Conservation (phyloP, 2,329 filamentous ascomycete genomes). For the Exutisphaerella laricina region DNA sequence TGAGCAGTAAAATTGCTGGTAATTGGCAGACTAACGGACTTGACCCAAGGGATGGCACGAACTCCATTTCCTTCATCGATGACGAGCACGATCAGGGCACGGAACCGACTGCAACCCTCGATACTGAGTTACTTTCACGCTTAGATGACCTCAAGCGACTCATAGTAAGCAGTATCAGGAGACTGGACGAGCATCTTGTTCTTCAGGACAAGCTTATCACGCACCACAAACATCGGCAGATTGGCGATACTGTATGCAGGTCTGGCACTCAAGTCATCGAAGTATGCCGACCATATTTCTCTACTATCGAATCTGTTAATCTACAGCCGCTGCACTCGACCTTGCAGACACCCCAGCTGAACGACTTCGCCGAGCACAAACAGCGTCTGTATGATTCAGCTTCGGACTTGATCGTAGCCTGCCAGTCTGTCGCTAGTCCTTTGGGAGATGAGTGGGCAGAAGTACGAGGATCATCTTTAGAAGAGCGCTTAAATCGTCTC, state of each 20-base stretch:
- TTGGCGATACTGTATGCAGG: conserved; percentile 76
- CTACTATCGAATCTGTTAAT: conserved; percentile 86
- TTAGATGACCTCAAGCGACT: conserved; percentile 81
- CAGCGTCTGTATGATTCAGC: conserved; percentile 91
- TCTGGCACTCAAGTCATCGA: conserved; percentile 77
- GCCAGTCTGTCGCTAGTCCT: conserved; percentile 86
- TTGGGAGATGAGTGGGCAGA: conserved; percentile 94
- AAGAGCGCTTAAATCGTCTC: conserved; percentile 77
- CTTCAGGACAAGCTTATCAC: conserved; percentile 77
- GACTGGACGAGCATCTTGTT: conserved; percentile 76
- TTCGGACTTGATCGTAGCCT: conserved; percentile 79
- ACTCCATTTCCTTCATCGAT: conserved; percentile 67
- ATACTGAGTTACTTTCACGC: conserved; percentile 70
- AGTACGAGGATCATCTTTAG: conserved; percentile 80
- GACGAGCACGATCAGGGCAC: conserved; percentile 70
- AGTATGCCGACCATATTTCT: conserved; percentile 82
- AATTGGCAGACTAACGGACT: conserved; percentile 72
- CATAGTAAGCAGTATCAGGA: conserved; percentile 77
- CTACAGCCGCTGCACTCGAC: conserved; percentile 70
- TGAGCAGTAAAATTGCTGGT: conserved; percentile 75
- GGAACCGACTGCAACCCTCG: conserved; percentile 69
- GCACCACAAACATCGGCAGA: conserved; percentile 66
- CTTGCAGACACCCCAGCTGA: conserved; percentile 76
- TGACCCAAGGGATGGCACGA: conserved; percentile 60
- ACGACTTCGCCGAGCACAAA: conserved; percentile 85